phyloP scores from a whole-genome alignment of 2,329 filamentous ascomycete species.

The Colletotrichum sp. region DNA sequence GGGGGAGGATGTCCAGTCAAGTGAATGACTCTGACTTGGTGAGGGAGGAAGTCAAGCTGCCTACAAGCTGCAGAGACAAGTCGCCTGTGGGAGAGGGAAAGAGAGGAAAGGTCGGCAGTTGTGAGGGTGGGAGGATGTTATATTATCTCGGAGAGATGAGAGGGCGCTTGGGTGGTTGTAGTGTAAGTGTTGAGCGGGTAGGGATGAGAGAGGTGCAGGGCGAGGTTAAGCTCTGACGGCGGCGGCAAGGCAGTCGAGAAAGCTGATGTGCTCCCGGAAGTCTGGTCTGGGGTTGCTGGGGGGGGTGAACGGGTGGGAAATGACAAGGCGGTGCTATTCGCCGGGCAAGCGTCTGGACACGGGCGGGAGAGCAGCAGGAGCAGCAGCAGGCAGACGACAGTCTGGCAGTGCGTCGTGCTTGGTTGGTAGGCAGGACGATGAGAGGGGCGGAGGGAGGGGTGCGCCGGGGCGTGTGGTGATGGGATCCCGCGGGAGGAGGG shows the following conservation, averaged over 20 bases:
- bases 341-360: conserved; percentile 4
- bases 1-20: conserved; percentile 41
- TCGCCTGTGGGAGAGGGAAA: conserved; percentile 33
- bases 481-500: not conserved
- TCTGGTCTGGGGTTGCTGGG: conserved; percentile 21
- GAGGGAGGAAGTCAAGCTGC: conserved; percentile 29
- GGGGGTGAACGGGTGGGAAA: conserved; percentile 19
- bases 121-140: conserved; percentile 35
- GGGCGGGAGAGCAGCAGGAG: conserved; percentile 1
- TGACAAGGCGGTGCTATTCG: conserved; percentile 15
- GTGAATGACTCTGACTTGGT: conserved; percentile 51
- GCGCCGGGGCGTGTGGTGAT: conserved; percentile 8
- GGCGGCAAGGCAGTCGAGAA: conserved; percentile 14
- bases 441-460: conserved; percentile 16
- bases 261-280: conserved; percentile 16
- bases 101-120: conserved; percentile 36
- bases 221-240: conserved; percentile 23
- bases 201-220: not conserved
- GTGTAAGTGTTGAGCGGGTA: conserved; percentile 15
- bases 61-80: conserved; percentile 42
- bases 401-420: not conserved
- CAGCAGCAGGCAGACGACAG: conserved; percentile 8
- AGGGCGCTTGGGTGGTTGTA: conserved; percentile 32
- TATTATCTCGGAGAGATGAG: conserved; percentile 35
- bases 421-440: conserved; percentile 7